Evolutionary conservation across 306 rosid genomes (phyloP).

Genomic region (Ormosia emarginata): DNA sequence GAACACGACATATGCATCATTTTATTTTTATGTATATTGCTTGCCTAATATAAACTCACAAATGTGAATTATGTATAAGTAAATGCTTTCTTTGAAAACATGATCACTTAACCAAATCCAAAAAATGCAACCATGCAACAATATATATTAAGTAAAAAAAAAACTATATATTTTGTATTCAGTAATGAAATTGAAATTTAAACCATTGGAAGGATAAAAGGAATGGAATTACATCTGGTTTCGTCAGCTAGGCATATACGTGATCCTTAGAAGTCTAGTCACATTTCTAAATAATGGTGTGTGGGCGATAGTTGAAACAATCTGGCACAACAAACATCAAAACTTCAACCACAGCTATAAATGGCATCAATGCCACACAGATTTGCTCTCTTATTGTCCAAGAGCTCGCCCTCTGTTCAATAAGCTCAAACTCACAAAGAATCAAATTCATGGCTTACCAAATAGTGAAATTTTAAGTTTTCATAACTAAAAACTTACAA

Average conservation of each 20-base stretch:
- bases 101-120: no score
- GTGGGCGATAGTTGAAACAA: constrained; percentile 39
- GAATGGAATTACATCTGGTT: constrained; percentile 49
- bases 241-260: constrained; percentile 39
- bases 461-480: no score
- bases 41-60: no score
- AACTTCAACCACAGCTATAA: constrained; percentile 37
- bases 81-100: no score
- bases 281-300: not conserved
- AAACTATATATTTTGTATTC: not conserved
- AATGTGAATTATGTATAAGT: no score
- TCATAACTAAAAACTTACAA: not conserved
- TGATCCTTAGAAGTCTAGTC: constrained; percentile 17
- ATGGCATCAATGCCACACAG: constrained; percentile 50
- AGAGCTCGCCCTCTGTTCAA: constrained; percentile 45
- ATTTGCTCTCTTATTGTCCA: constrained; percentile 39
- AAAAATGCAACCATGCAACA: no score
- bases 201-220: not conserved
- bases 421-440: not conserved
- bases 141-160: no score
- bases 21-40: no score
- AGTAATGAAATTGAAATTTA: not conserved
- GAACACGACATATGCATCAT: no score
- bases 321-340: constrained; percentile 35
- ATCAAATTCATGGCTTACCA: no score